Conservation (phyloP, 192 early-diverging fungal species). For the Coemansia sp. region DNA sequence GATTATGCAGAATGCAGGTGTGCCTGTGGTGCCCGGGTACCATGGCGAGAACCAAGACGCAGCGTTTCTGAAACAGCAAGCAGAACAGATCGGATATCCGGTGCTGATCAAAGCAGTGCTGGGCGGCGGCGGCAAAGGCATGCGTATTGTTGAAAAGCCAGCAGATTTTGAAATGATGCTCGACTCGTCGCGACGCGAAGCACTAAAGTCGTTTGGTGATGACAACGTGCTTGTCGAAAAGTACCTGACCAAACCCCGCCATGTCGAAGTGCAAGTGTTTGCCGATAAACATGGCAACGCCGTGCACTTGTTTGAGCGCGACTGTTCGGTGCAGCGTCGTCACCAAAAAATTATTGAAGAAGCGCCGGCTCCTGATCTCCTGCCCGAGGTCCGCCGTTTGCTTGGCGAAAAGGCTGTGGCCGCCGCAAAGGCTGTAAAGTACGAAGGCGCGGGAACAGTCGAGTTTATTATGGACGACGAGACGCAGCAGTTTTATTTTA, state of each 20-base stretch:
- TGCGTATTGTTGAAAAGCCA: constrained; percentile 81
- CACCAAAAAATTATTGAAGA: constrained; percentile 98
- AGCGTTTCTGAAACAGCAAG: constrained; percentile 69
- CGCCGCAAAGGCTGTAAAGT: constrained; percentile 89
- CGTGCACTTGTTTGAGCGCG: constrained; percentile 93
- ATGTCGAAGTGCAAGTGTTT: constrained; percentile 97
- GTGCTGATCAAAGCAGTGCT: constrained; percentile 97
- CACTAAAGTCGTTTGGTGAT: constrained; percentile 88
- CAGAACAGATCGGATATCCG: constrained; percentile 86
- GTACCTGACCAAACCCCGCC: constrained; percentile 82
- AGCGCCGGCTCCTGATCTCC: constrained; percentile 86
- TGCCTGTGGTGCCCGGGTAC: constrained; percentile 92
- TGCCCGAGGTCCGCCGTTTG: constrained; percentile 64
- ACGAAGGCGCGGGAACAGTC: constrained; percentile 94
- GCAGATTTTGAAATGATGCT: constrained; percentile 86
- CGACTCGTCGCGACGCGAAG: constrained; percentile 80
- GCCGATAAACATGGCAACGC: constrained; percentile 85
- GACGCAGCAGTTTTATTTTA: constrained; percentile 89
- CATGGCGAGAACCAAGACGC: constrained; percentile 85
- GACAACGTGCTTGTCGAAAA: constrained; percentile 90
- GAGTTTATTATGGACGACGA: constrained; percentile 95
- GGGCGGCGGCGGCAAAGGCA: constrained; percentile 97
- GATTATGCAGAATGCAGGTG: constrained; percentile 86
- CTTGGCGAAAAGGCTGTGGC: constrained; percentile 90
- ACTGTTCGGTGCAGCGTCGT: constrained; percentile 92